Evolutionary conservation across 1,284 basidiomycete genomes (phyloP).

Genomic region (Tausonia pullulans): DNA sequence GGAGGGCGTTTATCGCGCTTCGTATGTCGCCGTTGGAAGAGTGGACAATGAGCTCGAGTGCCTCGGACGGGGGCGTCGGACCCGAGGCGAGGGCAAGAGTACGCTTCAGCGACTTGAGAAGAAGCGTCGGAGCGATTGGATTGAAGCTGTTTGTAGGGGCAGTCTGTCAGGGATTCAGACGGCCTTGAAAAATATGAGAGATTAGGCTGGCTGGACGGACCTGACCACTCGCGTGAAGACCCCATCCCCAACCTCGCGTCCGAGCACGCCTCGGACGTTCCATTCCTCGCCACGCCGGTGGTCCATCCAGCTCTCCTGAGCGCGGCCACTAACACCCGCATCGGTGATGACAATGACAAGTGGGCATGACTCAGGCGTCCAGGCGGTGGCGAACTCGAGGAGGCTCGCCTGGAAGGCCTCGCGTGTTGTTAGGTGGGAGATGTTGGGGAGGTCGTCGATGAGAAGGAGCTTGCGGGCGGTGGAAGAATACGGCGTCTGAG

Average conservation of each 20-base stretch:
- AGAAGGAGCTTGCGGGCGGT: conserved; percentile 47
- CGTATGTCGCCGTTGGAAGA: conserved; percentile 81
- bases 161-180: background rate
- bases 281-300: conserved; percentile 42
- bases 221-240: conserved; percentile 31
- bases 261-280: conserved; percentile 37
- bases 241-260: conserved; percentile 54
- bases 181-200: no score
- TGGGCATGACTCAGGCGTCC: conserved; percentile 41
- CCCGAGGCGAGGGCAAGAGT: conserved; percentile 47
- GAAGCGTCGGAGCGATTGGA: conserved; percentile 73
- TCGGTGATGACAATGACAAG: conserved; percentile 79
- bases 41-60: conserved; percentile 61
- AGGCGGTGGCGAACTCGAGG: conserved; percentile 43
- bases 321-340: conserved; percentile 58
- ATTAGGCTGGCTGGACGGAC: background rate
- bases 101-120: conserved; percentile 63
- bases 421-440: conserved; percentile 62
- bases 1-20: conserved; percentile 81
- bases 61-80: conserved; percentile 43
- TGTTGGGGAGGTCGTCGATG: conserved; percentile 85
- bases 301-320: conserved; percentile 38
- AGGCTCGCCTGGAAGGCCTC: conserved; percentile 64
- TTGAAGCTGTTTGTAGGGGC: conserved; percentile 56
- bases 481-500: conserved; percentile 20